Percentiles rank a stretch among this genome's conserved stretches.
Conservation (phyloP, 108 stramenopile species). For the Chaetoceros tenuissimus region DNA sequence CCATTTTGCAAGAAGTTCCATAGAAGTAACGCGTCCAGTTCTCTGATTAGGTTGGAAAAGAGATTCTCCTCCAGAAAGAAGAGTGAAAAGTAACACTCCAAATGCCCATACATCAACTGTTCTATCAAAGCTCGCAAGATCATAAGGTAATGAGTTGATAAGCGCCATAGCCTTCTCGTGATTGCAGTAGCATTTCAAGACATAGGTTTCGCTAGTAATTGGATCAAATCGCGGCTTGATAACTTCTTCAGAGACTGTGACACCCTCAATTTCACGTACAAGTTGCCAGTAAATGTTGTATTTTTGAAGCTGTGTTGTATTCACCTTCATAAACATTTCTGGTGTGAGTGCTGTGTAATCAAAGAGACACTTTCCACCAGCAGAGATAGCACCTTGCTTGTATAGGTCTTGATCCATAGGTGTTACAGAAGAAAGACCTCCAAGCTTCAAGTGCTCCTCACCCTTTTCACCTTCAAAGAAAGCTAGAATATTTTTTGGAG, state of each 20-base stretch:
- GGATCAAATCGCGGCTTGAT: constrained; percentile 41
- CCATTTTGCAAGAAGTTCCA: constrained; percentile 25
- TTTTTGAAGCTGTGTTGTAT: constrained; percentile 13
- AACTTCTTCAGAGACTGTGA: constrained; percentile 27
- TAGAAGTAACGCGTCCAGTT: constrained; percentile 26
- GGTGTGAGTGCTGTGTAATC: constrained; percentile 37
- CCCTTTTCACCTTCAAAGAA: constrained; percentile 15
- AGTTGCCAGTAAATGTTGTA: constrained; percentile 35
- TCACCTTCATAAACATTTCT: constrained; percentile 46
- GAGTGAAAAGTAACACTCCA: constrained; percentile 47
- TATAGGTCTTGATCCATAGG: constrained; percentile 2
- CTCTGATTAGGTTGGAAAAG: constrained; percentile 36
- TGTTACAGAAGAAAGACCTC: constrained; percentile 24
- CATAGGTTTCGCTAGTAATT: constrained; percentile 33
- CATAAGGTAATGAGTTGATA: constrained; percentile 46
- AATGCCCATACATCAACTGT: constrained; percentile 60
- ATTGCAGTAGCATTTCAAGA: constrained; percentile 44
- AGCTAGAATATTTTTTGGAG: constrained; percentile 17
- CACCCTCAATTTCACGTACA: constrained; percentile 26
- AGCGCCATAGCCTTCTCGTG: constrained; percentile 14
- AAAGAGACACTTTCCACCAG: constrained; percentile 29
- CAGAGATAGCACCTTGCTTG: constrained; percentile 27
- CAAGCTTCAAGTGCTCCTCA: constrained; percentile 34
- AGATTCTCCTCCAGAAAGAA: constrained; percentile 50
- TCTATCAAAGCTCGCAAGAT: constrained; percentile 32